Base-by-base conservation (phyloP, 768 basidiomycete genomes). In the Tricholoma flavovirens region DNA sequence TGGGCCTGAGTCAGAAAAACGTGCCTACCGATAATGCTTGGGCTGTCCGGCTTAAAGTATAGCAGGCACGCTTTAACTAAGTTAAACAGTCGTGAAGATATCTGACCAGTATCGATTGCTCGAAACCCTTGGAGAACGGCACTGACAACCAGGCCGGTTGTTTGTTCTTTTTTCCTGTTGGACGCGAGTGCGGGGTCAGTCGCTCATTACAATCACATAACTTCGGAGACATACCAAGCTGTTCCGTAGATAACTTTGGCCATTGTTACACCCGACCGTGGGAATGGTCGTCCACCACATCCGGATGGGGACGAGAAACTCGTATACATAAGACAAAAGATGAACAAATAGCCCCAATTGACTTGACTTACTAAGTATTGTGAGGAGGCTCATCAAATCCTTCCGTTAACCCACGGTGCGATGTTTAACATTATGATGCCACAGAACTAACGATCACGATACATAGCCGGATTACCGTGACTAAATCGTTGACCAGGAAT, bases 41-140 rank as follows among this genome's bases (percentile, higher is more conserved):
- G 80, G 83, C 62, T 88, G 87, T 59, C 84, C 82, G 22, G 86
- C 85, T 83, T 56, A 35, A 53, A 46, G 15, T 30, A n/a, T 32
- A 26, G 24, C 24, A 40, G 55, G 29, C 54, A 26, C 51, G 42
- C 30, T 2, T 46, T 26, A 29, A 24, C 10, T 45, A 12, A 4
- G 15, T 32, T 49, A 10, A 54, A 19, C n/a, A 24, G 43, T 38
- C 19, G 3, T 32, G 3, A 49, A 49, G 5, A 52, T 21, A 29
- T 30, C 75, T 59, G 68, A 78, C 89, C 90, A n/a, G 89, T 92
- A 63, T 94, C 92, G 26, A 93, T 83, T 4, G 87, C 90, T 46
- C 84, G 73, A 66, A 93, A 93, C 5, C 92, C 91, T 59, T 82
- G 78, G 36, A 86, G 69, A 54, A 93, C 81, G 9, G 92, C 92